Conservation (phyloP, 2,329 filamentous ascomycete species). For the Aspergillus tubingensis region DNA sequence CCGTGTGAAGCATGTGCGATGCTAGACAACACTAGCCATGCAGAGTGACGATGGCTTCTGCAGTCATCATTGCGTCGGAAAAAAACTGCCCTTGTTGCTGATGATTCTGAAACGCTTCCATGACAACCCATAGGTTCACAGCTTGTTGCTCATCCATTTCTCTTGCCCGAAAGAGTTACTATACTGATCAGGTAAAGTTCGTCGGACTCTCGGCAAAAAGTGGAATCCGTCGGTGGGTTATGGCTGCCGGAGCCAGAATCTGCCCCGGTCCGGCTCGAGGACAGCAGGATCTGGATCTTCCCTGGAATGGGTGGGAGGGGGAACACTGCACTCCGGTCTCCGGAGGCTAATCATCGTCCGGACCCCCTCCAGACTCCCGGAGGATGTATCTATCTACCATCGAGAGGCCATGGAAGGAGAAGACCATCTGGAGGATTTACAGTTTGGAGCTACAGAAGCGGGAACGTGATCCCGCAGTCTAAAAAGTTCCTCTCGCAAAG, state of each 20-base stretch:
- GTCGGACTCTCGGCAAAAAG: slow-evolving; percentile 14
- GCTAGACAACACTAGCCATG: background rate
- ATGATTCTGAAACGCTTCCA: background rate
- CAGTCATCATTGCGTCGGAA: slow-evolving; percentile 3
- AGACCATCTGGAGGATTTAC: slow-evolving; percentile 14
- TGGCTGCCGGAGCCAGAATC: slow-evolving; percentile 13
- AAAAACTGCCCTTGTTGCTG: background rate
- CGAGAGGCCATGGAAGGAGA: background rate
- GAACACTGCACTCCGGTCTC: too few species aligned
- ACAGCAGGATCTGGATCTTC: background rate
- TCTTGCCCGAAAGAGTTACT: background rate
- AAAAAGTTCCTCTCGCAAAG: background rate
- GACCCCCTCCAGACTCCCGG: background rate
- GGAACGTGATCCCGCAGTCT: slow-evolving; percentile 5
- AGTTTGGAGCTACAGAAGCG: slow-evolving; percentile 7
- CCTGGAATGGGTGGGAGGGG: background rate
- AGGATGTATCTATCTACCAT: background rate
- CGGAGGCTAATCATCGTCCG: too few species aligned
- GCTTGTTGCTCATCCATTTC: background rate
- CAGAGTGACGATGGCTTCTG: background rate
- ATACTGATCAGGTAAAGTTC: background rate
- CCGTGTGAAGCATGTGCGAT: background rate
- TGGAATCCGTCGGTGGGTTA: slow-evolving; percentile 6
- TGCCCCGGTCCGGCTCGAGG: slow-evolving; percentile 3
- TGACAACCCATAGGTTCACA: background rate